Conservation (phyloP, 345 rosid species). For the Mercurialis annua region DNA sequence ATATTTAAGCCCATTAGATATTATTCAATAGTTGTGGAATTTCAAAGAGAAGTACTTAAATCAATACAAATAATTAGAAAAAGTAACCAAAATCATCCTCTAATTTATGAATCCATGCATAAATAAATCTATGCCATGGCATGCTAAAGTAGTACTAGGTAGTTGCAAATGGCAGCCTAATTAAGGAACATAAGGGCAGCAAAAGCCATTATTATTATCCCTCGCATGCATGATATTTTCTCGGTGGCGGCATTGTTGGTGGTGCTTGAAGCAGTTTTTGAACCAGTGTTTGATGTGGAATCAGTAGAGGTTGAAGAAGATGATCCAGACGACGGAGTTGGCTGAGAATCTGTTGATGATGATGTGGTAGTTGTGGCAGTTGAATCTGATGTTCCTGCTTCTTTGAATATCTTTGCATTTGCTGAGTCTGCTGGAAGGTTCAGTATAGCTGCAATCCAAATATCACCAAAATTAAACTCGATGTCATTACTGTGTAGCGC, state of each 20-base stretch:
- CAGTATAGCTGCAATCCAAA: constrained; percentile 26
- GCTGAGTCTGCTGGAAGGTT: constrained; percentile 39
- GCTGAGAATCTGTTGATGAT: constrained; percentile 22
- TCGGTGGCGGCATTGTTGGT: constrained; percentile 21
- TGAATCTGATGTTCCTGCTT: constrained; percentile 26
- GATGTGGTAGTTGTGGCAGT: constrained; percentile 3
- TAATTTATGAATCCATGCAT: too few relatives aligned
- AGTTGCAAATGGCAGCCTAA: neutral
- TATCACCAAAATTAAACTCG: too few relatives aligned
- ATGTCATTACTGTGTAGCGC: too few relatives aligned
- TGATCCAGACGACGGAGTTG: too few relatives aligned
- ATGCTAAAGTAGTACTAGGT: too few relatives aligned
- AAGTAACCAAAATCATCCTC: too few relatives aligned
- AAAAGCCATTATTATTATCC: constrained; percentile 8
- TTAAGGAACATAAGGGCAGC: constrained; percentile 8
- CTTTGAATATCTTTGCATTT: constrained; percentile 41
- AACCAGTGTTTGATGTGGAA: constrained; percentile 18
- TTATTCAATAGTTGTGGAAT: too few relatives aligned
- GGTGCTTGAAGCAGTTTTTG: constrained; percentile 29
- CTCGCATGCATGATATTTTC: neutral
- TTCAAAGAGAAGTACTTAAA: too few relatives aligned
- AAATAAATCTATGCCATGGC: too few relatives aligned
- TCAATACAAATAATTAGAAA: too few relatives aligned
- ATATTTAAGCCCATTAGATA: too few relatives aligned
- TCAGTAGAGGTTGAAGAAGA: constrained; percentile 21